Conservation (phyloP, 73 alveolate genomes). For the Durusdinium trenchii region DNA sequence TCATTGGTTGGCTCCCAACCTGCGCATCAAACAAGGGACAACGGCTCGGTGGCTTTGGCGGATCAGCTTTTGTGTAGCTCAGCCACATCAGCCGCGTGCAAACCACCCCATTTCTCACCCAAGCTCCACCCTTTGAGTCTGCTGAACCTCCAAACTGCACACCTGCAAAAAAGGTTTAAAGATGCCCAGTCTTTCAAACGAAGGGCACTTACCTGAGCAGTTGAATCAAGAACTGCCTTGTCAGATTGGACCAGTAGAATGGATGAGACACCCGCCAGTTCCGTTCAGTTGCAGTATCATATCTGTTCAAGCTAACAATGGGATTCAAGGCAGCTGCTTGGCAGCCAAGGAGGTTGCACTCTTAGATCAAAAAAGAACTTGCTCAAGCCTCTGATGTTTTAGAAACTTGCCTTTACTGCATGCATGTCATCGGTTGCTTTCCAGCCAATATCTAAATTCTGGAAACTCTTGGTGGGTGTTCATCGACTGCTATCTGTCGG, state of each 20-base stretch:
- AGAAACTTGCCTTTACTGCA: too few relatives aligned
- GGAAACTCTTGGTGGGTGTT: too few relatives aligned
- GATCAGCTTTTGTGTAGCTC: neutral
- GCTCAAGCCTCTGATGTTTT: too few relatives aligned
- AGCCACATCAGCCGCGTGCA: neutral
- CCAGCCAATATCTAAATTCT: too few relatives aligned
- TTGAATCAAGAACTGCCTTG: too few relatives aligned
- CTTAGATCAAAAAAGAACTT: neutral
- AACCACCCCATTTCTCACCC: neutral
- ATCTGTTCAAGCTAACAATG: too few relatives aligned
- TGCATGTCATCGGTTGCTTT: too few relatives aligned
- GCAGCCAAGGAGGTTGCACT: constrained; percentile 47
- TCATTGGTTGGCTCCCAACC: constrained; percentile 56
- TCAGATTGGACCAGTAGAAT: too few relatives aligned
- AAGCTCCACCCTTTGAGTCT: neutral
- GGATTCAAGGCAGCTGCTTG: constrained; percentile 27
- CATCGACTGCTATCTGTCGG: too few relatives aligned
- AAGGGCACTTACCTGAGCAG: constrained; percentile 5
- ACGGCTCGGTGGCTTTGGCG: neutral
- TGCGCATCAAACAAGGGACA: neutral
- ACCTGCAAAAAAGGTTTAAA: neutral
- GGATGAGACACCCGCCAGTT: too few relatives aligned
- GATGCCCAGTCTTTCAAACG: constrained; percentile 8
- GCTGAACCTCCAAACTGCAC: constrained; percentile 32
- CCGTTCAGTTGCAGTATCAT: too few relatives aligned